These are phyloP conservation scores for Septoria petroselini DNA, from an alignment of 2,329 filamentous ascomycete genomes.

Conservation along the genomic window DNA sequence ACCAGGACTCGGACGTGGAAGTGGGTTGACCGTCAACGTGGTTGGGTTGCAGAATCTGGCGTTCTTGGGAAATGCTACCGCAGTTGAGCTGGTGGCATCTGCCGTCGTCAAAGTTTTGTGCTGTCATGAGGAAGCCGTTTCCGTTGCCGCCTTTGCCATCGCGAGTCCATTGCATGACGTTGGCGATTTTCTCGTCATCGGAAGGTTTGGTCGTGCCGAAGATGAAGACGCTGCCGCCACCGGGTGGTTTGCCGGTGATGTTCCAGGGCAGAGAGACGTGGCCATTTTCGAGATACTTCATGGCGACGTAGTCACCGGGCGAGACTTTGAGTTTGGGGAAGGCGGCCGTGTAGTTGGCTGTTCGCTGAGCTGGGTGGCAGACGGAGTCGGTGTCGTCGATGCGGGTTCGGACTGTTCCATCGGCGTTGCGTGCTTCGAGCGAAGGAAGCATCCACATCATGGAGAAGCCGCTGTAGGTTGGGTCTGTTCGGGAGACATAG, in stretches of 20 bases:
- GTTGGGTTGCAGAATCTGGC: slow-evolving; percentile 57
- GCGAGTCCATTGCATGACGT: slow-evolving; percentile 75
- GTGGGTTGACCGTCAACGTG: slow-evolving; percentile 50
- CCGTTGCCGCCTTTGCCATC: slow-evolving; percentile 78
- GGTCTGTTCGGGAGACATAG: slow-evolving; percentile 57
- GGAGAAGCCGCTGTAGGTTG: slow-evolving; percentile 56
- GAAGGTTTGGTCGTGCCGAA: slow-evolving; percentile 50
- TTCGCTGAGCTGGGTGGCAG: slow-evolving; percentile 63
- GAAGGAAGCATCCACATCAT: slow-evolving; percentile 64
- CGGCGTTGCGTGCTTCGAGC: slow-evolving; percentile 32
- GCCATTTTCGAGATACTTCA: slow-evolving; percentile 53
- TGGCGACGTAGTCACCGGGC: slow-evolving; percentile 48
- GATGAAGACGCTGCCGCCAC: slow-evolving; percentile 48
- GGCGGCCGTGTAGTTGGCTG: slow-evolving; percentile 49
- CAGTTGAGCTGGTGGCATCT: slow-evolving; percentile 79
- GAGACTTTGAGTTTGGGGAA: slow-evolving; percentile 62
- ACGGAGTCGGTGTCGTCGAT: slow-evolving; percentile 56
- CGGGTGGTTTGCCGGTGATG: slow-evolving; percentile 44
- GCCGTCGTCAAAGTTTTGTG: slow-evolving; percentile 81
- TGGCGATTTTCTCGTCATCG: slow-evolving; percentile 56
- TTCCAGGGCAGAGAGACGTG: slow-evolving; percentile 47
- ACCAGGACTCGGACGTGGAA: slow-evolving; percentile 60
- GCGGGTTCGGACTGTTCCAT: slow-evolving; percentile 42
- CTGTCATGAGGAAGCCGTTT: slow-evolving; percentile 71
- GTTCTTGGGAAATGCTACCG: slow-evolving; percentile 56